Evolutionary conservation across 2,329 filamentous ascomycete species (phyloP), one percentile per base, ranked within the genome.

Genomic region (Aureobasidium uvarum): DNA sequence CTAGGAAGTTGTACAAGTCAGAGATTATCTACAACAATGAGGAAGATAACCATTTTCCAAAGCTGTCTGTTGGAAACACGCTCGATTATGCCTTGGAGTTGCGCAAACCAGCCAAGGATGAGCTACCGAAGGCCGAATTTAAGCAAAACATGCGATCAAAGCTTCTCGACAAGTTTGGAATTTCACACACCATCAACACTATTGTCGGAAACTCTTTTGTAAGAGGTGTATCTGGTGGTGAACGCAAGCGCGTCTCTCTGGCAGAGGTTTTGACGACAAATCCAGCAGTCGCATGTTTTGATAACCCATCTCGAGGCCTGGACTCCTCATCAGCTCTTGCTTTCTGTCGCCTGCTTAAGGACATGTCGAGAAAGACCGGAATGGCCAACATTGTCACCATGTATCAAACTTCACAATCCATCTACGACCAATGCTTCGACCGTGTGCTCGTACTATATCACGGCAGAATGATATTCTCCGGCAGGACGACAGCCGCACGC

Each of bases 381-480:
- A 79, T 76, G 18, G 79, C 81, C 11, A 81, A 82, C 67, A 80
- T 81, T 18, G 83, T 87, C 31, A 83, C 85, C 0, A 84, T 87
- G 62, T 88, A 88, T 69, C 80, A 82, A 68, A 79, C 79, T 8
- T 73, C 71, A 45, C 75, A 78, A 64, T 74, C 72, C 14, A 79
- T 87, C 16, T 88, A 87, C 71, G 81, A 86, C 63, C 83, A 87
- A 65, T 77, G 86, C 20, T 93, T 94, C 71, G 89, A 94, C 77
- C 92, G 92, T 72, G 85, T 85, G 0, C 81, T 87, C 0, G 87
- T 95, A 0, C 78, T 94, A 0, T 92, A 93, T 71, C 87, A 92
- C 72, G 91, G 90, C 0, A 83, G 87, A 0, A 85, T 93, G 72
- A 93, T 93, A 65, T 91, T 89, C 72, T 88, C 89, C 69, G 88